These are phyloP conservation scores for Rhodotorula mucilaginosa DNA, from an alignment of 1,284 basidiomycete genomes.

Conservation along the genomic window DNA sequence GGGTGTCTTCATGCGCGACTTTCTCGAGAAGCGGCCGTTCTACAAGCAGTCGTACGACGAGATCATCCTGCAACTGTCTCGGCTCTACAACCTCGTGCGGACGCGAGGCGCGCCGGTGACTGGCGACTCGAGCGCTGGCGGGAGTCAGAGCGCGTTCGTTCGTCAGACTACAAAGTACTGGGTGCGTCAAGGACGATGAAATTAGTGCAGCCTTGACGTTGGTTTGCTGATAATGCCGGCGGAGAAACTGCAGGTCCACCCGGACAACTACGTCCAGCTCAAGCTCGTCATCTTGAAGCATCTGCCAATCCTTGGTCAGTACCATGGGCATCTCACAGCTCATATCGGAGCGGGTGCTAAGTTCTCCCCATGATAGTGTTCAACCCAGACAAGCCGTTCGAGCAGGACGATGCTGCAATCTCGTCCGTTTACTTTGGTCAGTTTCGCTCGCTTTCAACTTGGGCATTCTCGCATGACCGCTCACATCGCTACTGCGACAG, in stretches of 20 bases:
- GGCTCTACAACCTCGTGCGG: conserved; percentile 90
- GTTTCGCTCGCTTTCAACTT: conserved; percentile 13
- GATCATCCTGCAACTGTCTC: conserved; percentile 93
- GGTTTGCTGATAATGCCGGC: too few species aligned
- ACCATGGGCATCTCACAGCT: background rate
- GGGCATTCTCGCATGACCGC: conserved; percentile 44
- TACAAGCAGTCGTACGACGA: conserved; percentile 75
- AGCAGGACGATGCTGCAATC: conserved; percentile 76
- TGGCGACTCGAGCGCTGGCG: conserved; percentile 90
- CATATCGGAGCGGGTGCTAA: conserved; percentile 7
- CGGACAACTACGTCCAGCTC: conserved; percentile 88
- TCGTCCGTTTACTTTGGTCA: conserved; percentile 58
- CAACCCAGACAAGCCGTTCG: conserved; percentile 92
- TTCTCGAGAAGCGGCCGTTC: conserved; percentile 91
- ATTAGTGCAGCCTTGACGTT: background rate
- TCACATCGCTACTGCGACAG: background rate
- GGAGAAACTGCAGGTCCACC: conserved; percentile 64
- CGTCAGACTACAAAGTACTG: conserved; percentile 98
- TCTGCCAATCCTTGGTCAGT: conserved; percentile 83
- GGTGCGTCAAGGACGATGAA: conserved; percentile 52
- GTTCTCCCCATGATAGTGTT: conserved; percentile 63
- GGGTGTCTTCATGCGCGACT: conserved; percentile 72
- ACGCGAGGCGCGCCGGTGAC: conserved; percentile 91
- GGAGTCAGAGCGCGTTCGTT: conserved; percentile 93
- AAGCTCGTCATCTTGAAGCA: conserved; percentile 93